phyloP scores from a whole-genome alignment of 805 yeast genomes.

The Tanozyma kutaoensis region DNA sequence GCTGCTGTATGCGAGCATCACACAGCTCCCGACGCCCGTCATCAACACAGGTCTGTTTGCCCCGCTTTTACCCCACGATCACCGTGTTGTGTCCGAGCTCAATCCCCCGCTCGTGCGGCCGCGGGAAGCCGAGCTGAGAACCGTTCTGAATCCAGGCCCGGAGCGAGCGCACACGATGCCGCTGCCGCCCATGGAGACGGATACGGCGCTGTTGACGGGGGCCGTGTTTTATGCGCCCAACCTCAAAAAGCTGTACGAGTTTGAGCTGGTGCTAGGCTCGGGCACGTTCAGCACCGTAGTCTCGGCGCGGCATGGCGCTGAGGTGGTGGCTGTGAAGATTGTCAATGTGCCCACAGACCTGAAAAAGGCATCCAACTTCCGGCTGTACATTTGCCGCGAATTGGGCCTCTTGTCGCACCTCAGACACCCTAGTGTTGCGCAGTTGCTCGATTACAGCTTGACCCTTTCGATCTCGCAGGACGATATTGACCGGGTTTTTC shows the following conservation, averaged over 20 bases:
- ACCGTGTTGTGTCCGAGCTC: conserved; percentile 5
- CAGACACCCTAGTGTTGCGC: conserved; percentile 59
- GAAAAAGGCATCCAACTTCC: conserved; percentile 15
- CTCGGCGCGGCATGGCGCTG: conserved; percentile 22
- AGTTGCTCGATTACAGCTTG: conserved; percentile 38
- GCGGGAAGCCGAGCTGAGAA: too few species aligned
- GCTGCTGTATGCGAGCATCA: conserved; percentile 7
- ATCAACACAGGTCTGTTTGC: conserved; percentile 4
- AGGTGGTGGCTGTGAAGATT: conserved; percentile 59
- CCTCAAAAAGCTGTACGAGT: conserved; percentile 3
- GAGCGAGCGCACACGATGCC: too few species aligned
- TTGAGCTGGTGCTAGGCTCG: conserved; percentile 29
- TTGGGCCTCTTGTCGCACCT: conserved; percentile 44
- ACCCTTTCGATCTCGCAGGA: conserved; percentile 11
- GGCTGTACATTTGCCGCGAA: conserved; percentile 43
- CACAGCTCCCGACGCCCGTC: conserved; percentile 35
- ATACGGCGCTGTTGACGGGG: conserved; percentile 1
- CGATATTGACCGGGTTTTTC: conserved; percentile 10
- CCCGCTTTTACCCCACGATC: not conserved
- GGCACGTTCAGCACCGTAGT: conserved; percentile 64
- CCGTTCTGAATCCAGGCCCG: too few species aligned
- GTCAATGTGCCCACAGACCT: conserved; percentile 24
- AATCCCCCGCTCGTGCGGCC: too few species aligned
- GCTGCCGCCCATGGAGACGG: conserved; percentile 5
- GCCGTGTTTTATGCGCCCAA: conserved; percentile 4